Conservation (phyloP, 768 basidiomycete species). For the Gloeostereum incarnatum region DNA sequence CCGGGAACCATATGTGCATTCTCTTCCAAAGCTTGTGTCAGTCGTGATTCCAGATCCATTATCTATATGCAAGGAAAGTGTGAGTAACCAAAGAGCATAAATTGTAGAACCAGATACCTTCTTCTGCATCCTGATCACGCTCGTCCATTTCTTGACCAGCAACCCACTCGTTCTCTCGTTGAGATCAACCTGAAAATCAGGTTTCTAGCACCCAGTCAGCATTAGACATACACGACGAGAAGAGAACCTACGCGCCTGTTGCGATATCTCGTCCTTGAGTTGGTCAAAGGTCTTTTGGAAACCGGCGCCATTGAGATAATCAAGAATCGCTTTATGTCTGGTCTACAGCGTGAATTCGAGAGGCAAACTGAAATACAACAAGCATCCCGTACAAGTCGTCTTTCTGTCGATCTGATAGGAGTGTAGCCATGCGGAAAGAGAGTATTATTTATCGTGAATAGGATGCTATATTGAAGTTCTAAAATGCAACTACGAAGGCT, state of each 20-base stretch:
- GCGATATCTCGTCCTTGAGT: slow-evolving; percentile 18
- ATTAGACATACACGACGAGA: background rate
- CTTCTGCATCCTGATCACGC: slow-evolving; percentile 74
- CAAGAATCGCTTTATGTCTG: slow-evolving; percentile 26
- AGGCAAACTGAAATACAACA: no score
- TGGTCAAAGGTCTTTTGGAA: slow-evolving; percentile 22
- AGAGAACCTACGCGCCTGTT: slow-evolving; percentile 9
- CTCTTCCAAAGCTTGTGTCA: slow-evolving; percentile 40
- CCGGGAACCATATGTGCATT: slow-evolving; percentile 21
- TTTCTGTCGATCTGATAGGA: no score
- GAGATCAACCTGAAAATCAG: slow-evolving; percentile 19
- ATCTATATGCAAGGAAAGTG: slow-evolving; percentile 35
- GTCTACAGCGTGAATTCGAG: no score
- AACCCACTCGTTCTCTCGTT: slow-evolving; percentile 29
- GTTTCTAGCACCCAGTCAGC: slow-evolving; percentile 8
- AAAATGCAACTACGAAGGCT: no score
- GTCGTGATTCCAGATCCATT: slow-evolving; percentile 49
- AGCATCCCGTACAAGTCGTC: no score
- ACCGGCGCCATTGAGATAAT: slow-evolving; percentile 22
- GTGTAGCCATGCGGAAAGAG: no score
- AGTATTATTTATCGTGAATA: no score
- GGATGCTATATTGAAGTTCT: no score
- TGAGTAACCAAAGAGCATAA: background rate
- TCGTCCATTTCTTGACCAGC: slow-evolving; percentile 80
- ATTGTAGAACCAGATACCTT: slow-evolving; percentile 46